A percentile compares a stretch with the other conserved stretches of the same genome.
Conservation (phyloP, 2,329 filamentous ascomycete species). For the Beauveria varroae region DNA sequence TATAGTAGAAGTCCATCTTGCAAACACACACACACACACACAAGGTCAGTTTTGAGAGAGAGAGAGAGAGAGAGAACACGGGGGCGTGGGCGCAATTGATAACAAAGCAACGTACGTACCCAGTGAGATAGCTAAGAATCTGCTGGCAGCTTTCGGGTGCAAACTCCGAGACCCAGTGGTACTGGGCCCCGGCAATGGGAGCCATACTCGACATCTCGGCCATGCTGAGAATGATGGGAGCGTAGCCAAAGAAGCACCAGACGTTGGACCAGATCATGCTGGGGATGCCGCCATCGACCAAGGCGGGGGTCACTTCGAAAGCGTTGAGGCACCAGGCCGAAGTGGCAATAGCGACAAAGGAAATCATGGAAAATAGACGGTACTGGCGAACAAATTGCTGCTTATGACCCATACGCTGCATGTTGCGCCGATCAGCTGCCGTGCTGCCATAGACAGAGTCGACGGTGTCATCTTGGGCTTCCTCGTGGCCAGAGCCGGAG, state of each 20-base stretch:
- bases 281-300: slow-evolving; percentile 10
- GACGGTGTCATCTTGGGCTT: neutral
- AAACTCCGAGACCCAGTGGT: slow-evolving; percentile 17
- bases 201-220: slow-evolving; percentile 17
- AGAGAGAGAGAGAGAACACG: too few species aligned
- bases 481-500: neutral
- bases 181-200: slow-evolving; percentile 17
- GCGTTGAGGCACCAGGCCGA: slow-evolving; percentile 4
- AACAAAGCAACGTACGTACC: neutral
- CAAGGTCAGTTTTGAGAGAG: neutral
- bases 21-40: neutral
- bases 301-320: slow-evolving; percentile 6
- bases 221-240: slow-evolving; percentile 14
- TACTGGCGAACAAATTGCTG: slow-evolving; percentile 10
- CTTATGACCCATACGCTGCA: slow-evolving; percentile 10
- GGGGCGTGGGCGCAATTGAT: too few species aligned
- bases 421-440: neutral
- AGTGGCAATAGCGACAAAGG: slow-evolving; percentile 8
- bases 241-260: slow-evolving; percentile 6
- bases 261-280: slow-evolving; percentile 10
- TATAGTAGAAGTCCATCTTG: slow-evolving; percentile 14
- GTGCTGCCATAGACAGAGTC: neutral
- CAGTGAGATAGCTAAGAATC: slow-evolving; percentile 6
- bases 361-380: slow-evolving; percentile 10
- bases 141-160: slow-evolving; percentile 11